A percentile compares a stretch with the other conserved stretches of the same genome.
Conservation (phyloP, 495 filamentous ascomycete species). For the Podospora conica region DNA sequence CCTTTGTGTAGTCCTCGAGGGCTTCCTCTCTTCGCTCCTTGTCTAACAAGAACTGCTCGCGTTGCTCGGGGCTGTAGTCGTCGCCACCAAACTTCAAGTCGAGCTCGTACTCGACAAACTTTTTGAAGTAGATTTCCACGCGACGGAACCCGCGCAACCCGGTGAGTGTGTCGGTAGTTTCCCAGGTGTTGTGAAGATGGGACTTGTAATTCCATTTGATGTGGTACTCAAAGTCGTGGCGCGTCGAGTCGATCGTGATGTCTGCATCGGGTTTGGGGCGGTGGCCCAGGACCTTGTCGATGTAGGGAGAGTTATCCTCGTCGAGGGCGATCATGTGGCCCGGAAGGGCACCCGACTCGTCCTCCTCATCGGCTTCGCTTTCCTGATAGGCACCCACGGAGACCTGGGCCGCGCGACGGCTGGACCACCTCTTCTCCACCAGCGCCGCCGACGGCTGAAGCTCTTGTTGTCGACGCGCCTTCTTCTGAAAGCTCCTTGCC, state of each 20-base stretch:
- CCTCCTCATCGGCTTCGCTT: slow-evolving; percentile 62
- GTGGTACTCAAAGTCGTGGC: slow-evolving; percentile 84
- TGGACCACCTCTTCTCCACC: slow-evolving; percentile 83
- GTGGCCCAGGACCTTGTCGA: slow-evolving; percentile 87
- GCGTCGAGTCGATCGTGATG: slow-evolving; percentile 50
- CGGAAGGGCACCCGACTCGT: slow-evolving; percentile 51
- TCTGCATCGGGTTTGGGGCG: slow-evolving; percentile 63
- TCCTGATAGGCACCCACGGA: slow-evolving; percentile 86
- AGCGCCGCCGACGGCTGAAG: slow-evolving; percentile 52
- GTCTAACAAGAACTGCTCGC: slow-evolving; percentile 85
- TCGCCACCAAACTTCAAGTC: slow-evolving; percentile 61
- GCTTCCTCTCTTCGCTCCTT: slow-evolving; percentile 80
- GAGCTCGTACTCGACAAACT: slow-evolving; percentile 68
- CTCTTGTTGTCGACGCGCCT: slow-evolving; percentile 60
- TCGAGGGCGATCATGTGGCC: slow-evolving; percentile 55
- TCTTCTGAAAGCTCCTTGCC: slow-evolving; percentile 60
- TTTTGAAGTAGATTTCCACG: slow-evolving; percentile 89
- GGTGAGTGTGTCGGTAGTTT: slow-evolving; percentile 61
- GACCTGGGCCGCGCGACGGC: slow-evolving; percentile 74
- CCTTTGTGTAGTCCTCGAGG: slow-evolving; percentile 75
- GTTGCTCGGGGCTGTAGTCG: slow-evolving; percentile 72
- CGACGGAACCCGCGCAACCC: slow-evolving; percentile 66
- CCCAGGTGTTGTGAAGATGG: slow-evolving; percentile 94
- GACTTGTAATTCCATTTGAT: slow-evolving; percentile 98
- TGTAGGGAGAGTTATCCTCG: slow-evolving; percentile 68